A percentile compares a stretch with the other conserved stretches of the same genome.
Evolutionary conservation across 2,329 filamentous ascomycete genomes (phyloP).

Genomic region (Mycocentrospora acerina): DNA sequence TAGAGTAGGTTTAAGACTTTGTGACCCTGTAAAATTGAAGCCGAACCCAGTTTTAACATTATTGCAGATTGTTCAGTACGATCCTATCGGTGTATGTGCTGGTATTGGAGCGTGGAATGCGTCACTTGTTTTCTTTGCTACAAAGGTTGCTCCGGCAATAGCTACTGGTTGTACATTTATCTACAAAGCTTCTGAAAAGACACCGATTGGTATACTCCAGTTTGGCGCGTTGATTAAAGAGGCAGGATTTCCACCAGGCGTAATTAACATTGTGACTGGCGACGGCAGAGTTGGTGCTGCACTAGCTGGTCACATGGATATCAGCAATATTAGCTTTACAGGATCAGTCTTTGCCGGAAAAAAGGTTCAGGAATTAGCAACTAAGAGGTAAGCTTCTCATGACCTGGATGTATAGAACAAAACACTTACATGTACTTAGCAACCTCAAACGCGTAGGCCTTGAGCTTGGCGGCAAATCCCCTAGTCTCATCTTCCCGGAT

Average conservation of each 20-base stretch:
- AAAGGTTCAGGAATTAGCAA: conserved; percentile 36
- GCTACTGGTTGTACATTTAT: conserved; percentile 37
- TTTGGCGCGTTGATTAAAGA: conserved; percentile 32
- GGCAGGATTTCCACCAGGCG: conserved; percentile 42
- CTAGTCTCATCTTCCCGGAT: conserved; percentile 51
- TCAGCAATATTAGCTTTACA: conserved; percentile 47
- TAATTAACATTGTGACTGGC: conserved; percentile 40
- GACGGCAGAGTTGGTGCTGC: conserved; percentile 37
- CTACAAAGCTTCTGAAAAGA: conserved; percentile 34
- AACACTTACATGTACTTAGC: conserved; percentile 1
- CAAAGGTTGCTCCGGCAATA: conserved; percentile 35
- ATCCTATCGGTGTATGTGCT: conserved; percentile 32
- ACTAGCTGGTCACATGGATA: conserved; percentile 43
- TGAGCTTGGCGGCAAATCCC: conserved; percentile 51
- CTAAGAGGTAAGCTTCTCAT: conserved; percentile 19
- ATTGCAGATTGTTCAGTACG: conserved; percentile 18
- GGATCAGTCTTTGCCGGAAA: conserved; percentile 40
- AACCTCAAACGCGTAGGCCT: conserved; percentile 47
- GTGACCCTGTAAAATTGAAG: too few species aligned
- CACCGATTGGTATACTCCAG: conserved; percentile 23
- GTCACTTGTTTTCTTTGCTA: conserved; percentile 18
- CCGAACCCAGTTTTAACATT: not conserved
- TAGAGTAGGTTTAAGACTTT: conserved; percentile 3
- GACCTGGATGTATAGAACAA: too few species aligned
- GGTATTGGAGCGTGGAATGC: conserved; percentile 35